phyloP scores from a whole-genome alignment of 2,329 filamentous ascomycete species.

The Acrocalymma vagum region DNA sequence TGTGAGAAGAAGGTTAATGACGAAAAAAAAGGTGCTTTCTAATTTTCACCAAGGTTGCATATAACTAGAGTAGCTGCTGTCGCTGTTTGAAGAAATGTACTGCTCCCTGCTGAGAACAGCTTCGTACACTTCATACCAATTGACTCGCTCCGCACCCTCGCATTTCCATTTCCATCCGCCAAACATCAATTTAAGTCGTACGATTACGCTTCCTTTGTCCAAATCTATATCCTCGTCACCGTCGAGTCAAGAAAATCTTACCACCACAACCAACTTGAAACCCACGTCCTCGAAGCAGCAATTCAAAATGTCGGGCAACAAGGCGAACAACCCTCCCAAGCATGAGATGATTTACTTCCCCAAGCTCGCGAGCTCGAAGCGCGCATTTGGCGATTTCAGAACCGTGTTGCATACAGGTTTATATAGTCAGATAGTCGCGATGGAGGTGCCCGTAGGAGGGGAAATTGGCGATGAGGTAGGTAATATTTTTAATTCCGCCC shows the following conservation, averaged over 20 bases:
- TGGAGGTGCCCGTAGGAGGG: constrained; percentile 70
- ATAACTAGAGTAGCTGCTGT: no score
- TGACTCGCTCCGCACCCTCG: constrained; percentile 6
- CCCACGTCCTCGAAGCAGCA: constrained; percentile 7
- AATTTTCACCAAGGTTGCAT: no score
- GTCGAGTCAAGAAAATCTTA: no score
- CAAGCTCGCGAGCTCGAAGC: constrained; percentile 61
- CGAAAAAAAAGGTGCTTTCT: no score
- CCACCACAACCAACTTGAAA: constrained; percentile 8
- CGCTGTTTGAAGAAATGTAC: no score
- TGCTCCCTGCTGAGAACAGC: constrained; percentile 34
- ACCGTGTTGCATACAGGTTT: constrained; percentile 70
- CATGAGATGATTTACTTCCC: constrained; percentile 69
- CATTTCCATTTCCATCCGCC: not conserved
- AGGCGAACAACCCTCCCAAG: constrained; percentile 34
- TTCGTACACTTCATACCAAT: constrained; percentile 24
- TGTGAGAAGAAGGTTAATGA: no score
- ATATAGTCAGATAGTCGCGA: constrained; percentile 69
- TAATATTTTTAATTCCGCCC: not conserved
- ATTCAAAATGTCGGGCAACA: constrained; percentile 37
- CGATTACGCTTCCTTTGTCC: constrained; percentile 7
- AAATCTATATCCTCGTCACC: not conserved
- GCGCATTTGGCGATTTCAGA: constrained; percentile 66
- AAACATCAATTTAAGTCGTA: not conserved
- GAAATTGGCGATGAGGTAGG: constrained; percentile 72